Evolutionary conservation across 2,329 filamentous ascomycete species (phyloP), one percentile per base, ranked within the genome.

Genomic region (Ambrosiella cleistominuta): DNA sequence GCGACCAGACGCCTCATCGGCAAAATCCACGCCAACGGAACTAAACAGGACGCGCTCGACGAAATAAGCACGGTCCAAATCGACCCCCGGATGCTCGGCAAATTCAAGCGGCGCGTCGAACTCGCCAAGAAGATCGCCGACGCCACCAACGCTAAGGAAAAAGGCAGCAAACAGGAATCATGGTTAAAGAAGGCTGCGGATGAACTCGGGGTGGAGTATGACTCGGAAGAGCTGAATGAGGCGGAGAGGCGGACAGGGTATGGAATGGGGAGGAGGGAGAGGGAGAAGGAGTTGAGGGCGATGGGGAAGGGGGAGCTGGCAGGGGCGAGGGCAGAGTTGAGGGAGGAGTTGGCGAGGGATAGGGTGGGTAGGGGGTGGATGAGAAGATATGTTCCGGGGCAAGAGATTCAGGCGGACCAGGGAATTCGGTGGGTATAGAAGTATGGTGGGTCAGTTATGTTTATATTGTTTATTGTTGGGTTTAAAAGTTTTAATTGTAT

Each of bases 181-280:
- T 93, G 90, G 82, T 74, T 97, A 64, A 81, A 81, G 49, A 80
- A 80, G 53, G 90, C 89, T 0, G 93, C 93, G 0, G 89, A 96
- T 60, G 91, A 97, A 63, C 75, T 98, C 0, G 93, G 93, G 0
- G 87, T 97, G 0, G 91, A 96, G 56, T 95, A 95, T 67, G 89
- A 97, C 66, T 86, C 82, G 61, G 89, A 95, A 40, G 88, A 94
- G 51, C 84, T 95, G 62, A 86, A 85, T 63, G 88, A 93, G 39
- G 86, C 88, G 47, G 83, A 89, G 60, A 83, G 82, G 63, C 70
- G 76, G 44, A 78, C 79, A 54, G 84, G 86, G 0, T 76, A 88
- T 40, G 88, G 88, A 7, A 81, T 80, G 44, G 84, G 85, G 0
- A 74, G 87, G 45, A 85, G 84, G 70, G 76, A 81, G 70, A 86